Base-by-base conservation (phyloP, 1,139 yeast species). In the Saccharomyces hybrid region DNA sequence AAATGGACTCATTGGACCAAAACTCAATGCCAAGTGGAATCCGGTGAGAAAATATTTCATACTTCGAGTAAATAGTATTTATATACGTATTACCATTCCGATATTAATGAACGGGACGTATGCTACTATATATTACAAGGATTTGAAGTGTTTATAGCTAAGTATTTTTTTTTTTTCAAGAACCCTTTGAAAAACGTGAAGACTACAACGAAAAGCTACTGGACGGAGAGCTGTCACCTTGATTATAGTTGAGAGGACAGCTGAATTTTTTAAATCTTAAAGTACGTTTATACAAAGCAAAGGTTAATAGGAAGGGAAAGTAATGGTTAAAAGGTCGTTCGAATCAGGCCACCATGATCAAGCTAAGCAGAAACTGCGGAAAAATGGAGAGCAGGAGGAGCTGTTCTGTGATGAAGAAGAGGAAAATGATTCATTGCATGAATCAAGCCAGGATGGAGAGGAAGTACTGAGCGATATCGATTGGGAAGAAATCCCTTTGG, bases 401-500 rank as follows among this genome's bases (percentile, higher is more conserved):
- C 28, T 47, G 9, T 49, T 52, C 9, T 49, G 42, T 14, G 47
- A 50, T 29, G 44, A 24, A 16, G 16, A 29, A 16, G 21, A 34
- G 12, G 44, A 12, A 48, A 28, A 29, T 38, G 44, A 16, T 51
- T 47, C 19, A 6, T 46, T 12, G 2, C 12, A 34, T 47, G 47
- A 41, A 2, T 47, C 24, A 9, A 26, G 46, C 28, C 28, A 19
- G 8, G 32, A 12, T 52, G 48, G 41, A 9, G 38, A 16, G 14
- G 50, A 47, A 12, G 50, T 51, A 31, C 59, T 56, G 4, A 55
- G 49, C 6, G 51, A 48, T 16, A 46, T 53, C 7, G 61, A 61
- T 29, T 64, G 68, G 68, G 68, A 63, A 53, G 67, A 63, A 26
- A 61, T 63, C 7, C 57, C 62, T 11, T 53, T 64, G 24, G 53